Base-by-base conservation (phyloP, 768 basidiomycete genomes). In the Boletus sp. region DNA sequence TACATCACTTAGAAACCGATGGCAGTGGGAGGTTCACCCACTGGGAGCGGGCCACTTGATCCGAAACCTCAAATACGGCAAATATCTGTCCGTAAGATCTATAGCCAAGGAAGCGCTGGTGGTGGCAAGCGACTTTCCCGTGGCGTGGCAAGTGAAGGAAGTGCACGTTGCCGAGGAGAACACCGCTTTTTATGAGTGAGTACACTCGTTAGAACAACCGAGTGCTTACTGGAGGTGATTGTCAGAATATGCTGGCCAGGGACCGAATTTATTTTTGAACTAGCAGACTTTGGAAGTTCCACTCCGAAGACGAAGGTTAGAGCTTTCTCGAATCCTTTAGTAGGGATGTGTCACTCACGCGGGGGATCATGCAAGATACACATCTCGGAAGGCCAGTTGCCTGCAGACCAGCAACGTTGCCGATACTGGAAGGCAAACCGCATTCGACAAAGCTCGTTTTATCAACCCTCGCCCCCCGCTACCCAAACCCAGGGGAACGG, bases 371-470 rank as follows among this genome's bases (percentile, higher is more conserved):
- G 4, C 40, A 24, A 70, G 69, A 55, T 70, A 54, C 51, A 67
- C 44, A 53, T 70, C 7, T 59, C 69, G 10, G 69, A 71, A 9
- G 65, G 62, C 17, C 63, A 69, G 18, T 37, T 67, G 4, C 5
- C 59, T 17, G 44, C 60, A 0, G 67, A 60, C 47, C 57, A 65
- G 10, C 69, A 71, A 58, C 69, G 69, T 33, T 67, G 65, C 46
- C 63, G 69, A 39, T 70, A 56, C 69, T 70, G 69, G 69, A 70
- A 55, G 35, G 69, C 69, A 10, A 71, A 55, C 36, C 69, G 69
- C 20, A 61, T 65, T 53, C 65, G 69, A 37, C 69, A 70, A 47
- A 32, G 12, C 41, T 70, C 69, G 11, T 70, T 71, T 57, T 70
- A 70, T 50, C 69, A 69, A 47, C 55, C 67, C 44, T 63, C 69